Conservation (phyloP, 495 filamentous ascomycete genomes). For the Trichodelitschia bisporula region DNA sequence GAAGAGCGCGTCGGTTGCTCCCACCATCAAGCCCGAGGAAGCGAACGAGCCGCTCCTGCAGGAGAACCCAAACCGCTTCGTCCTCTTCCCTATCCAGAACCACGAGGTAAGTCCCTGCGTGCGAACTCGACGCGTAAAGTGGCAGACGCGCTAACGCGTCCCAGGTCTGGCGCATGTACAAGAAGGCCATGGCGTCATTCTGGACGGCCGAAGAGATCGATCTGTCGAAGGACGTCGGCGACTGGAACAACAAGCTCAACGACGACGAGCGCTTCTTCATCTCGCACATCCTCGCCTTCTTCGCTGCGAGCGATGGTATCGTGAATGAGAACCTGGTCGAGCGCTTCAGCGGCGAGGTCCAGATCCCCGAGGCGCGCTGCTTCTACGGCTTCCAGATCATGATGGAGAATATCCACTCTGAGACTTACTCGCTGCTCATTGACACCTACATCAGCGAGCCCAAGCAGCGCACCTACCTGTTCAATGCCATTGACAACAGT, state of each 20-base stretch:
- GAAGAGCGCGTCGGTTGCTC: constrained; percentile 17
- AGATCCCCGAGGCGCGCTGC: constrained; percentile 93
- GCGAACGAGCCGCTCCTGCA: constrained; percentile 73
- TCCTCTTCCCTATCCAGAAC: constrained; percentile 97
- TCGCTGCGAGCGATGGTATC: constrained; percentile 97
- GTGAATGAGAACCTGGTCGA: constrained; percentile 99
- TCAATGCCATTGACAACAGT: constrained; percentile 97
- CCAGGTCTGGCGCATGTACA: constrained; percentile 99
- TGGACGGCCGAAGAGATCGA: constrained; percentile 99
- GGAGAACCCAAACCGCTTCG: constrained; percentile 91
- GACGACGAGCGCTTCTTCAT: constrained; percentile 96
- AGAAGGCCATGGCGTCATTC: constrained; percentile 98
- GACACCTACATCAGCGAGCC: constrained; percentile 99
- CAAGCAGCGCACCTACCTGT: constrained; percentile 80
- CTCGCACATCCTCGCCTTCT: constrained; percentile 96
- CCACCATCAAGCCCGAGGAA: constrained; percentile 42
- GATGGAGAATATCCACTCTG: constrained; percentile 99
- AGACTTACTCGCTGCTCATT: constrained; percentile 97
- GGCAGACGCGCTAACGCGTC: constrained; percentile 12
- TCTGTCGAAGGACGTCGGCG: constrained; percentile 92
- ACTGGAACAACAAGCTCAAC: constrained; percentile 95
- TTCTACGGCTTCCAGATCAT: constrained; percentile 99
- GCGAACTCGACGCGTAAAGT: constrained; percentile 37
- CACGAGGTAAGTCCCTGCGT: constrained; percentile 58
- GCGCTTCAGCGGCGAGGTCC: constrained; percentile 91